Evolutionary conservation across 1,139 yeast genomes (phyloP), one percentile per base, ranked within the genome.

Genomic region (Pichia sp.): DNA sequence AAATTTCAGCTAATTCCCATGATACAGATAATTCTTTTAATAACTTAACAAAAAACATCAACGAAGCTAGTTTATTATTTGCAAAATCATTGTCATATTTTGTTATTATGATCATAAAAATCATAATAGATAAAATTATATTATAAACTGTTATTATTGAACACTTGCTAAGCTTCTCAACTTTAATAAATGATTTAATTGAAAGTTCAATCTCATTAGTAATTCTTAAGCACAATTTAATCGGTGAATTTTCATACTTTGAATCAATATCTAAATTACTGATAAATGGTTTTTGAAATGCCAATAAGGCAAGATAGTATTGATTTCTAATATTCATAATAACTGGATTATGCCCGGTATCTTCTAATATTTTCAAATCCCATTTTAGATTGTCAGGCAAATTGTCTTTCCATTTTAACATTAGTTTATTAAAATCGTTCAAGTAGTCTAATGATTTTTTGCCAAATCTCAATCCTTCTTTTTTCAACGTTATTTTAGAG

Each of bases 291-390:
- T 43, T 41, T 30, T 47, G 41, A 20, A 47, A 37, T 11, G 47
- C 32, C 4, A 44, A 22, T 13, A 47, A n/a, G 11, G 42, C 27
- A 20, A 45, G 8, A 23, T 47, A 47, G 36, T 47, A 47, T 29
- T 44, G 50, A 35, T 47, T 41, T 23, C 47, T 24, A 12, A 47
- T 44, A 16, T 27, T 38, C 50, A 47, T 47, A 15, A 12, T 8
- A 18, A 38, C 39, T 9, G 43, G 47, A 29, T 47, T 44, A 15
- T 44, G 42, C n/a, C 50, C 48, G 2, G n/a, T 15, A 11, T 26
- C 26, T 24, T 39, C 41, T 11, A 47, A 22, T 29, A 39, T 45
- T 8, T 32, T 16, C 18, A 40, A 44, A 2, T 40, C 42, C 50
- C 50, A 47, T 18, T 40, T 37, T 9, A 44, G 23, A 13, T 44